Base-by-base conservation (phyloP, 2,329 filamentous ascomycete species). In the Colletotrichum simmondsii region DNA sequence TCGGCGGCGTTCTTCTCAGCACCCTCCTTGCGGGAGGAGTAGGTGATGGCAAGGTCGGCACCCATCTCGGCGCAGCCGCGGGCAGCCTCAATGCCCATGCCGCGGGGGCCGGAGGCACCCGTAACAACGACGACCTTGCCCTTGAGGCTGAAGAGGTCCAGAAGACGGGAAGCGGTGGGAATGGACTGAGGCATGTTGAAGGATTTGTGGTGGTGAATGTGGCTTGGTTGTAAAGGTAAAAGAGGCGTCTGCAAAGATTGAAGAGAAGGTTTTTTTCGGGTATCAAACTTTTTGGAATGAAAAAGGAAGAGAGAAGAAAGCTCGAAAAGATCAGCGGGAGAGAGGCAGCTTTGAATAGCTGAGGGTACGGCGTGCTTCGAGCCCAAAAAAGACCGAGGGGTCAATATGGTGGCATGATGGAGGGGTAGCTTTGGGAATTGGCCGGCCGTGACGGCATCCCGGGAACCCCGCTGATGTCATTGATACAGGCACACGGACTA, bases 61-160 rank as follows among this genome's bases (percentile, higher is more conserved):
- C 92, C 92, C 78, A 92, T 89, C 83, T 94, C 92, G 60, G 92
- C 92, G 64, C 91, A 88, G 46, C 89, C 92, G n/a, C 92, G 87
- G 19, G 92, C 92, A 10, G 93, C 91, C 73, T 91, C 89, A 32
- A 93, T 88, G 73, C 92, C 92, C 82, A 94, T 93, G 74, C 92
- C 92, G 46, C 89, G 90, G 68, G 93, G 89, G 11, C 91, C 91
- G 42, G 90, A 93, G 14, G 92, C 92, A 71, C 92, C 92, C 5
- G 92, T 92, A 74, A 94, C 85, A 77, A 94, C 89, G 76, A 93
- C 90, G 63, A 93, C 93, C 83, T 92, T 92, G 77, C 92, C 92
- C 83, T 92, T 93, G 74, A 94, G 86, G 77, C 90, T 93, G 83
- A 94, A 92, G 77, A 94, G 89, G 79, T 92, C 92, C 75, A 87